These are phyloP conservation scores for Huntiella omanensis DNA, from an alignment of 2,329 filamentous ascomycete genomes.

Conservation along the genomic window DNA sequence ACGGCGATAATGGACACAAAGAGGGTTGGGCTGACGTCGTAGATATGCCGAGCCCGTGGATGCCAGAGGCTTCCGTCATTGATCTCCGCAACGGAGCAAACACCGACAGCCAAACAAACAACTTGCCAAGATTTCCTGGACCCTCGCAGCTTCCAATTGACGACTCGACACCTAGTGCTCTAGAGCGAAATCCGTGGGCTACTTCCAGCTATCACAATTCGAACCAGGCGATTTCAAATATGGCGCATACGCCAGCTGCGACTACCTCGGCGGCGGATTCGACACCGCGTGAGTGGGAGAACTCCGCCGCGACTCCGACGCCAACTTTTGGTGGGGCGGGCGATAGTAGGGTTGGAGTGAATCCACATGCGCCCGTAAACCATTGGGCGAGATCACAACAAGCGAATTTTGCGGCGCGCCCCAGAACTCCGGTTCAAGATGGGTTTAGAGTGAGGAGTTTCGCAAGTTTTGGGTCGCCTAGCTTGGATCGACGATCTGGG, in stretches of 20 bases:
- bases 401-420: background rate
- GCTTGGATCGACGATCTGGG: background rate
- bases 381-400: no score
- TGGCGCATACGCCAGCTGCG: background rate
- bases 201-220: background rate
- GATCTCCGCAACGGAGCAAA: no score
- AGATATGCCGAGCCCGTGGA: conserved; percentile 7
- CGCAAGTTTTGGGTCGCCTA: conserved; percentile 9
- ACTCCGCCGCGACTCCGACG: background rate
- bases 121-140: conserved; percentile 6
- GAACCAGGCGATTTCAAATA: no score
- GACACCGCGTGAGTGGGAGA: background rate
- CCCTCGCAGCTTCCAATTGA: conserved; percentile 9
- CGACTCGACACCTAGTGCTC: conserved; percentile 4
- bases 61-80: conserved; percentile 3
- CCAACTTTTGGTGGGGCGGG: background rate
- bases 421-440: background rate
- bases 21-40: no score
- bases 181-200: conserved; percentile 10
- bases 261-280: background rate
- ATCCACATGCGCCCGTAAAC: no score
- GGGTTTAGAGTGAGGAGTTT: conserved; percentile 11
- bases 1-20: background rate
- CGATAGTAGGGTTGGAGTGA: background rate
- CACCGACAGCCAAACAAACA: no score